A percentile compares a stretch with the other conserved stretches of the same genome.
phyloP scores from a whole-genome alignment of 805 yeast genomes.

The Candida golubevii region DNA sequence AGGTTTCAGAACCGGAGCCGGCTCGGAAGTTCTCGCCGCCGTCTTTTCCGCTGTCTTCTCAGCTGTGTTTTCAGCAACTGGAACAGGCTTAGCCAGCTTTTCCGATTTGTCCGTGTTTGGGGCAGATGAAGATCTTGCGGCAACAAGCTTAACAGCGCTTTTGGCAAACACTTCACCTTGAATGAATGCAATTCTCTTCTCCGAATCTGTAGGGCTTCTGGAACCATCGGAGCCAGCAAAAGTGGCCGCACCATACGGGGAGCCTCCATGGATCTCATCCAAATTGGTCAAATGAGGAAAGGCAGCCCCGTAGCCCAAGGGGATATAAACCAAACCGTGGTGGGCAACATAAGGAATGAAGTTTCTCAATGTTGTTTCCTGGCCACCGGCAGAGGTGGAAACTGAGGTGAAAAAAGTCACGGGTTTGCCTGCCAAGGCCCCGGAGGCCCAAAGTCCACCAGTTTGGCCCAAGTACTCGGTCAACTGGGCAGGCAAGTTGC shows the following conservation, averaged over 20 bases:
- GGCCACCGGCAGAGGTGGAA: constrained; percentile 80
- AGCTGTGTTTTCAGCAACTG: neutral
- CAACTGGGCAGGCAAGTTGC: constrained; percentile 76
- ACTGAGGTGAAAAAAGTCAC: constrained; percentile 72
- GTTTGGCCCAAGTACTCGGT: constrained; percentile 73
- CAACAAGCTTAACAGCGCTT: constrained; percentile 23
- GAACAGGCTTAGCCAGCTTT: neutral
- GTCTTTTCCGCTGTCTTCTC: neutral
- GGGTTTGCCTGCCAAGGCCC: constrained; percentile 68
- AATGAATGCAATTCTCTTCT: constrained; percentile 54
- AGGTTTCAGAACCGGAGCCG: neutral
- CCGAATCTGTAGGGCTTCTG: constrained; percentile 60
- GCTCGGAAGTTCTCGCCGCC: too few species aligned
- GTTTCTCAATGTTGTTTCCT: constrained; percentile 66
- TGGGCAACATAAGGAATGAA: constrained; percentile 63
- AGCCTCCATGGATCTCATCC: constrained; percentile 70
- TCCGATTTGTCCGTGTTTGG: neutral
- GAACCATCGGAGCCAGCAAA: constrained; percentile 76
- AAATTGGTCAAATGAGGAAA: constrained; percentile 53
- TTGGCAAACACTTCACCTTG: constrained; percentile 64
- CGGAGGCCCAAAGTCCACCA: constrained; percentile 75
- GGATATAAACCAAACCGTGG: constrained; percentile 78
- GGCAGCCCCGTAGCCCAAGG: constrained; percentile 64
- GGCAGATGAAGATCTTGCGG: neutral
- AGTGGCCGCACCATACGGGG: constrained; percentile 86